A percentile compares a stretch with the other conserved stretches of the same genome.
Conservation (phyloP, 306 rosid genomes). For the Cicer arietinum region DNA sequence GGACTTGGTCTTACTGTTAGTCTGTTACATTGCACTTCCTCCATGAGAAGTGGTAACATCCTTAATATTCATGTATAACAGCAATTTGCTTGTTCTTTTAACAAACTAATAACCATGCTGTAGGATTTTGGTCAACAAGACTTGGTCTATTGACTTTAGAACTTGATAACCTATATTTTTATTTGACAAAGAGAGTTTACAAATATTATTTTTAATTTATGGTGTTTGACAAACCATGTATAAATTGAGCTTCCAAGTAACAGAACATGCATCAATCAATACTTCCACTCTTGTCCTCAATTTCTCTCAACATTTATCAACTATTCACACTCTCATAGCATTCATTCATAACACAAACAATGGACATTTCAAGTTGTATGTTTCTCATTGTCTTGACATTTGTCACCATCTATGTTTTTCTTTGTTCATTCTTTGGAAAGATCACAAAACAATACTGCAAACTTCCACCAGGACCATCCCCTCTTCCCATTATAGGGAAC, state of each 20-base stretch:
- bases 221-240: background rate
- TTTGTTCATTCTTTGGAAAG: constrained; percentile 5
- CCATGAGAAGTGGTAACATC: no score
- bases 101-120: no score
- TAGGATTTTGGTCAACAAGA: background rate
- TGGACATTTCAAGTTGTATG: background rate
- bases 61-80: no score
- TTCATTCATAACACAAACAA: background rate
- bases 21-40: no score
- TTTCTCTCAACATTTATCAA: background rate
- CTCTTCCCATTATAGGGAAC: constrained; percentile 38
- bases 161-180: background rate
- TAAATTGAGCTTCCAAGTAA: constrained; percentile 2
- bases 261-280: background rate
- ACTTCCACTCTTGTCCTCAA: background rate
- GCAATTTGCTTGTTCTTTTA: no score
- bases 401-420: background rate
- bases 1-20: no score
- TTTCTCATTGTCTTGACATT: constrained; percentile 24
- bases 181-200: background rate
- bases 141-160: background rate
- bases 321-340: background rate
- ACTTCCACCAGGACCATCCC: constrained; percentile 43
- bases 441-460: constrained; percentile 17
- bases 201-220: background rate